These are phyloP conservation scores for Botrytis fabae DNA, from an alignment of 2,329 filamentous ascomycete genomes.

Conservation along the genomic window DNA sequence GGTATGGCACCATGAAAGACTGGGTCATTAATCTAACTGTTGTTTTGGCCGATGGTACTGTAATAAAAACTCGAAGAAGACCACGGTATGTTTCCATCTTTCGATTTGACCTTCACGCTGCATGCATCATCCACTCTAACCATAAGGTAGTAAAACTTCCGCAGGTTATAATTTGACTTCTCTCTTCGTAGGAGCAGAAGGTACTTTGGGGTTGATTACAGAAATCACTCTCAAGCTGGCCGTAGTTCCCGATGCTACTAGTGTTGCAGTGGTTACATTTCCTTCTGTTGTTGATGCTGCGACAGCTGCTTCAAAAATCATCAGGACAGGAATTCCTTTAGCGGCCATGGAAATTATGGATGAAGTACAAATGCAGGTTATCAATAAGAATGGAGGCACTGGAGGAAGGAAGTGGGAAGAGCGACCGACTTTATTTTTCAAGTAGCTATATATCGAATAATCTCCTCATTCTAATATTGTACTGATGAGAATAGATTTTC, in stretches of 20 bases:
- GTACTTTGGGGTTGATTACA: constrained; percentile 76
- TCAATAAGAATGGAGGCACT: constrained; percentile 71
- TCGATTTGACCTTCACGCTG: no score
- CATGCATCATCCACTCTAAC: background rate
- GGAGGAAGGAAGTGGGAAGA: constrained; percentile 69
- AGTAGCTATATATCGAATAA: constrained; percentile 41
- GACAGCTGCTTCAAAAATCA: constrained; percentile 68
- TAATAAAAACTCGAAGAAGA: constrained; percentile 74
- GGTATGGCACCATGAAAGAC: constrained; percentile 85
- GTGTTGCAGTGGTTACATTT: constrained; percentile 76
- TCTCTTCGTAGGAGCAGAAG: constrained; percentile 78
- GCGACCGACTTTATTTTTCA: constrained; percentile 76
- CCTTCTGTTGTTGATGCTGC: constrained; percentile 73
- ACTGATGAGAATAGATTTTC: constrained; percentile 52
- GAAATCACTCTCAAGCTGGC: constrained; percentile 82
- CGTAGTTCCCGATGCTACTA: constrained; percentile 70
- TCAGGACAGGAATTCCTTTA: constrained; percentile 53
- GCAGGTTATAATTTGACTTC: constrained; percentile 81
- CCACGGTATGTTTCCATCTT: constrained; percentile 50
- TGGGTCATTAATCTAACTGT: constrained; percentile 83
- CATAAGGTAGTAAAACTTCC: constrained; percentile 59
- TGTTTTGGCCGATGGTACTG: constrained; percentile 72
- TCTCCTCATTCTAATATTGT: rapidly evolving
- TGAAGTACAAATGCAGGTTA: constrained; percentile 78
- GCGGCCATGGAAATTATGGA: constrained; percentile 71